A percentile compares a stretch with the other conserved stretches of the same genome.
Evolutionary conservation across 306 rosid species (phyloP).

Genomic region (Pyrus bretschneideri): DNA sequence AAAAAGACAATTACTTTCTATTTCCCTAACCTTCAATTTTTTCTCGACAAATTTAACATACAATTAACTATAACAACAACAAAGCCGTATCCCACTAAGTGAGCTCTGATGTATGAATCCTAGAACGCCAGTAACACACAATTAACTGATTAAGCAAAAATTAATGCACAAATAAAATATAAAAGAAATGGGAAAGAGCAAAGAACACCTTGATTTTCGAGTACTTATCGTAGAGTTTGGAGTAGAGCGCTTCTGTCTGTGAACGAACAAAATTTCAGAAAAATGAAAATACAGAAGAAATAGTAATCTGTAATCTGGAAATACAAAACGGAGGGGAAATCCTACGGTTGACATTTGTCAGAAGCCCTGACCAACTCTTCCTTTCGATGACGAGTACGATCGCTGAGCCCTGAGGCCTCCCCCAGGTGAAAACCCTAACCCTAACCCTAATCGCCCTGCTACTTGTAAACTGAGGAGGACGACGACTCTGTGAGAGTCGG

Average conservation of each 20-base stretch:
- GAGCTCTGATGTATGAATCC: too few species aligned
- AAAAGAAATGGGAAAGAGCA: neutral
- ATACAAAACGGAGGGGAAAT: neutral
- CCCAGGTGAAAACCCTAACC: neutral
- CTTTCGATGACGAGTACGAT: neutral
- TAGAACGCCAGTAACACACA: neutral
- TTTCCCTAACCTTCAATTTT: neutral
- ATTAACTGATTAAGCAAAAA: neutral
- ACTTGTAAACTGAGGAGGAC: neutral
- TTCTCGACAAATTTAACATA: neutral
- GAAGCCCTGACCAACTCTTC: neutral
- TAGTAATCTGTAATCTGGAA: neutral
- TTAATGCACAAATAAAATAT: neutral
- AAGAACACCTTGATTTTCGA: slow-evolving; percentile 55
- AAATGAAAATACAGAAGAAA: neutral
- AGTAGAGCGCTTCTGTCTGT: slow-evolving; percentile 64
- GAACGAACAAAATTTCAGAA: neutral
- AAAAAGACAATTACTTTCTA: neutral
- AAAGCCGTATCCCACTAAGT: too few species aligned
- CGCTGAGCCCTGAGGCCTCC: neutral
- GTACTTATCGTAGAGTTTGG: slow-evolving; percentile 79
- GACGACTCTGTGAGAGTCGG: neutral
- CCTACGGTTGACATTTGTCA: neutral
- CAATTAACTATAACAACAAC: neutral
- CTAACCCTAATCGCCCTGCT: neutral